Base-by-base conservation (phyloP, 768 basidiomycete genomes). In the Leccinum disarticulatum region DNA sequence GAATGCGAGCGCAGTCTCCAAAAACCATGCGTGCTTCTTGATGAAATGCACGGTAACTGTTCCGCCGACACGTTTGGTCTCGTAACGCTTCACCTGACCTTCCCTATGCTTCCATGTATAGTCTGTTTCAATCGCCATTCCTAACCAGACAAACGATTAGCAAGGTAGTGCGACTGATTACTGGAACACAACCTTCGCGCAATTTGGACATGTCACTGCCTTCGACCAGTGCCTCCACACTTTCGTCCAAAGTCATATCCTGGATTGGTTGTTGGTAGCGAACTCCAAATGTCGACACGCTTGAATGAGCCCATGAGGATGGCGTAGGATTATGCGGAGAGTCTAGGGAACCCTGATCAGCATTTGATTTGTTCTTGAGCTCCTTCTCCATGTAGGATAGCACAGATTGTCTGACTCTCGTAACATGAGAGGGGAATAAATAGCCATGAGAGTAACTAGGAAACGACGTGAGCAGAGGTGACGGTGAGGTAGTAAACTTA, bases 21-120 rank as follows among this genome's bases (percentile, higher is more conserved):
- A 74, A 76, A 91, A 98, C 96, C 96, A 99, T 77, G 91, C 90
- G 64, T 92, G 87, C 73, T 93, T 90, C 86, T 98, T 99, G 80
- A 99, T 89, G 72, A 93, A 98, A 76, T 99, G 96, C 54, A 99
- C 94, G 22, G 94, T 91, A 50, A 95, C 83, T 3, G 96, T 99
- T 6, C 96, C 97, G 4, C 96, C 96, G 9, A 93, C 84, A 22
- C 90, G 87, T 59, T 82, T 77, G 49, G 80, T 80, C 63, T 85
- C 81, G 68, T 91, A 91, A 50, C 84, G 84, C 52, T 73, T 82
- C 63, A 75, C 68, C 46, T 86, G 80, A 52, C 90, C 89, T 78
- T 93, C 90, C 36, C 91, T 84, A 62, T 83, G 80, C 25, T 72
- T 76, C 91, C 90, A 93, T 15, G 87, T 87, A 64, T 85, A 81